Conservation (phyloP, 371 early-diverging fungal species). For the Funneliformis caledonium region DNA sequence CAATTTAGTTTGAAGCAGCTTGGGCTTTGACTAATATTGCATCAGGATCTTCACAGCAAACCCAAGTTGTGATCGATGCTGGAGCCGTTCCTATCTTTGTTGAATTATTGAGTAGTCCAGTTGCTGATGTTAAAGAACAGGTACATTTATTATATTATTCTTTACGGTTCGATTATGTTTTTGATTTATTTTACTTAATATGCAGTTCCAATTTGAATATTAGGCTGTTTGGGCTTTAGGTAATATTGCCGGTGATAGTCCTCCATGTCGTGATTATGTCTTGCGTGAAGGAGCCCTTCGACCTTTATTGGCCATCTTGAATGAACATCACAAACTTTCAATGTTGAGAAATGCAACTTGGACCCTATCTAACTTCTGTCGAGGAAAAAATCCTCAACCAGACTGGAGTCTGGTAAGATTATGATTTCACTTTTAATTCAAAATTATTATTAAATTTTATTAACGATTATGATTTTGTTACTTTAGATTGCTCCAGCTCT, state of each 20-base stretch:
- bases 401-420: slow-evolving; percentile 77
- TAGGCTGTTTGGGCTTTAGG: slow-evolving; percentile 99
- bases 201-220: background rate
- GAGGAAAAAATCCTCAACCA: slow-evolving; percentile 98
- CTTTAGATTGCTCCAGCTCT: slow-evolving; percentile 84
- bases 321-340: slow-evolving; percentile 85
- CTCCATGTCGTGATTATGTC: slow-evolving; percentile 94
- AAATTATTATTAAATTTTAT: background rate
- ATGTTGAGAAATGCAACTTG: slow-evolving; percentile 99
- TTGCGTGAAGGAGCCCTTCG: slow-evolving; percentile 84
- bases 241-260: slow-evolving; percentile 99
- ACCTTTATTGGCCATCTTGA: slow-evolving; percentile 84
- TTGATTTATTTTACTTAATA: background rate
- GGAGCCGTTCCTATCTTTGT: slow-evolving; percentile 96
- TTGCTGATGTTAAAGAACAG: slow-evolving; percentile 97
- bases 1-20: slow-evolving; percentile 95
- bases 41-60: slow-evolving; percentile 97
- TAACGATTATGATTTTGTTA: background rate
- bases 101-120: slow-evolving; percentile 83
- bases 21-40: slow-evolving; percentile 99
- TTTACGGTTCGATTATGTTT: background rate
- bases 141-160: slow-evolving; percentile 47
- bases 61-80: slow-evolving; percentile 91
- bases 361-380: slow-evolving; percentile 99
- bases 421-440: background rate